Conservation (phyloP, 208 protist species). For the Leishmania tarentolae region DNA sequence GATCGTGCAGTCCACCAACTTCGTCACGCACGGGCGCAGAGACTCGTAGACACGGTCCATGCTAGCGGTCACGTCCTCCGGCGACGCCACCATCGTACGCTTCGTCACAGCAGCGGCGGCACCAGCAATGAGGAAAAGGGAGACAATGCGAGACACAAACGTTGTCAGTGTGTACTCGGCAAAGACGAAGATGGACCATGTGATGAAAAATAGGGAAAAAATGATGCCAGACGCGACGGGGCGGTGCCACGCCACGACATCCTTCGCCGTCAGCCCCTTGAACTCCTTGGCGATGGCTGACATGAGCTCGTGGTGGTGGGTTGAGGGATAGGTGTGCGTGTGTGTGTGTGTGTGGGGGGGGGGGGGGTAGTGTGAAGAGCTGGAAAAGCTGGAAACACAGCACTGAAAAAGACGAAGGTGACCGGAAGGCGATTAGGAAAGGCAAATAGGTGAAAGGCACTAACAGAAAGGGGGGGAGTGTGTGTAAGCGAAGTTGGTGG, state of each 20-base stretch:
- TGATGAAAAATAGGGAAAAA: conserved; percentile 34
- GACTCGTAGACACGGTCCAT: conserved; percentile 62
- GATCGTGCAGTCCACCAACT: conserved; percentile 31
- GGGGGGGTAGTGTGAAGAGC: too few relatives aligned
- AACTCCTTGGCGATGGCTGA: conserved; percentile 38
- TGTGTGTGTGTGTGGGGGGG: too few relatives aligned
- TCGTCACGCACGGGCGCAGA: conserved; percentile 42
- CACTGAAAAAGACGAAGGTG: background rate
- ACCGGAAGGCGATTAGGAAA: background rate
- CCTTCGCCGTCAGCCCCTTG: conserved; percentile 42
- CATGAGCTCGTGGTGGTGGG: conserved; percentile 15
- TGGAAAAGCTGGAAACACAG: background rate
- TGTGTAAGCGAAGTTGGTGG: background rate
- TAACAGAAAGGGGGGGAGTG: background rate
- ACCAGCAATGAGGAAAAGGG: conserved; percentile 42
- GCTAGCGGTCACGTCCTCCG: conserved; percentile 42
- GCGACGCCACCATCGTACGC: conserved; percentile 26
- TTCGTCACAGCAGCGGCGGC: conserved; percentile 43
- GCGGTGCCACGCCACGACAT: conserved; percentile 74
- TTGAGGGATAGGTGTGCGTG: too few relatives aligned
- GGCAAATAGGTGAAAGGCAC: background rate
- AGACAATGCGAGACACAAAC: conserved; percentile 58
- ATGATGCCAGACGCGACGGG: conserved; percentile 58
- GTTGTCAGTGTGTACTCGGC: conserved; percentile 82
- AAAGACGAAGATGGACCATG: conserved; percentile 62